phyloP scores from a whole-genome alignment of 2,329 filamentous ascomycete species.

The Pestalotiopsis sp. region DNA sequence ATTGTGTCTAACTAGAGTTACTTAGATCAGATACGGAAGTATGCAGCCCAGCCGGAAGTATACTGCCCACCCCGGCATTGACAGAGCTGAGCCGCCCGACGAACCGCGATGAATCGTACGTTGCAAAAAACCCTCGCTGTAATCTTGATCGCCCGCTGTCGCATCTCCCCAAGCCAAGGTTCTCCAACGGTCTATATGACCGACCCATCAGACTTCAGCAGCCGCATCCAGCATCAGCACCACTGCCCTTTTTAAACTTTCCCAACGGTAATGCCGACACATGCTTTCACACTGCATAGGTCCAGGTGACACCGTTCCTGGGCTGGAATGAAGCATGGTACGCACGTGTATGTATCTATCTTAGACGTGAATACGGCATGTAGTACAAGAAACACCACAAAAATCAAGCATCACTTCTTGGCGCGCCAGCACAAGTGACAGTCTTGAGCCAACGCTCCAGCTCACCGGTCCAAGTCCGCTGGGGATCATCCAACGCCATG shows the following conservation, averaged over 20 bases:
- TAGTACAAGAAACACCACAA: neutral
- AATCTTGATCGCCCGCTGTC: neutral
- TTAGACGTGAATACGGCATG: no score
- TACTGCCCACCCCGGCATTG: neutral
- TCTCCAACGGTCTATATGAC: neutral
- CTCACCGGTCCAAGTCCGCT: constrained; percentile 28
- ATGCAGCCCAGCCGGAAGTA: neutral
- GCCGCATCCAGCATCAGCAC: no score
- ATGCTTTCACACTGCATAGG: no score
- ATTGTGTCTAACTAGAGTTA: no score
- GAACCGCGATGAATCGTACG: neutral
- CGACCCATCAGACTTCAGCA: no score
- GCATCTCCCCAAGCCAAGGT: neutral
- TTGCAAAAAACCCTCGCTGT: neutral
- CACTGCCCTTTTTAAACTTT: no score
- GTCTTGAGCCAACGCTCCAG: constrained; percentile 28
- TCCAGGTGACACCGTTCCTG: no score
- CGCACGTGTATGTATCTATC: no score
- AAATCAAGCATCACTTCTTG: neutral
- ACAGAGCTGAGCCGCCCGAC: neutral
- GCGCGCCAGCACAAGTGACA: constrained; percentile 7
- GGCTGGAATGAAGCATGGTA: no score
- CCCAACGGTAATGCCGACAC: no score
- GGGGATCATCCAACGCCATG: constrained; percentile 25
- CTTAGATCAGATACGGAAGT: neutral